These are phyloP conservation scores for Pseudocercospora fijiensis DNA, from an alignment of 2,329 filamentous ascomycete species.

Conservation along the genomic window DNA sequence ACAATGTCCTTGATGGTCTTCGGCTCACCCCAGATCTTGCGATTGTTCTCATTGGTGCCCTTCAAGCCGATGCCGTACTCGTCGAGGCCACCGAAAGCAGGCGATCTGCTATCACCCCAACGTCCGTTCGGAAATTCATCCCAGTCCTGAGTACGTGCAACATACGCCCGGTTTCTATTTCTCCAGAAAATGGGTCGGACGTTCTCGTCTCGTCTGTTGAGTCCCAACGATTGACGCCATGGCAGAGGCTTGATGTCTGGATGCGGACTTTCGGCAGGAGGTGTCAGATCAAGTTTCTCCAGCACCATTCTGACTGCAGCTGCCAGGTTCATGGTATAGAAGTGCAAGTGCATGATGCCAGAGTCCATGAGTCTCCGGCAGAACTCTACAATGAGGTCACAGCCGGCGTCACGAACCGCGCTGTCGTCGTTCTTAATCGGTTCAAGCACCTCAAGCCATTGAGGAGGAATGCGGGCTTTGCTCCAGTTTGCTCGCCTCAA, in stretches of 20 bases:
- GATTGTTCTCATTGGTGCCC: slow-evolving; percentile 92
- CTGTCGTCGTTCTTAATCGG: slow-evolving; percentile 96
- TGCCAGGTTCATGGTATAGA: slow-evolving; percentile 99
- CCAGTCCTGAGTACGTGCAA: slow-evolving; percentile 95
- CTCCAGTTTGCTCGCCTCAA: slow-evolving; percentile 87
- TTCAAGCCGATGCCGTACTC: slow-evolving; percentile 91
- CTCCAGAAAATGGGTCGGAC: slow-evolving; percentile 99
- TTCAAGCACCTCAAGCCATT: slow-evolving; percentile 79
- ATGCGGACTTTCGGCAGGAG: slow-evolving; percentile 64
- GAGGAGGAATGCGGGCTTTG: slow-evolving; percentile 75
- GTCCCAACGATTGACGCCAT: slow-evolving; percentile 90
- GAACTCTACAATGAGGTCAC: slow-evolving; percentile 81
- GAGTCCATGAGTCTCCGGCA: slow-evolving; percentile 80
- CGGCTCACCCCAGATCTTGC: slow-evolving; percentile 90
- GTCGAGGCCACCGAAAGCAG: slow-evolving; percentile 92
- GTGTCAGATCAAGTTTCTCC: slow-evolving; percentile 81
- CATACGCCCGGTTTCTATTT: slow-evolving; percentile 92
- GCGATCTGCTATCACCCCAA: slow-evolving; percentile 96
- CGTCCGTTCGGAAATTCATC: slow-evolving; percentile 98
- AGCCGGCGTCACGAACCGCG: slow-evolving; percentile 85
- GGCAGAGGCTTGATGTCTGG: slow-evolving; percentile 69
- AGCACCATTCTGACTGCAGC: slow-evolving; percentile 92
- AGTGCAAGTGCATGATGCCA: slow-evolving; percentile 84
- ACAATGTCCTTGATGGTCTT: slow-evolving; percentile 76
- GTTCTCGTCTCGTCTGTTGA: slow-evolving; percentile 87